Conservation (phyloP, 2,329 filamentous ascomycete species). For the Alternaria angustiovoidea region DNA sequence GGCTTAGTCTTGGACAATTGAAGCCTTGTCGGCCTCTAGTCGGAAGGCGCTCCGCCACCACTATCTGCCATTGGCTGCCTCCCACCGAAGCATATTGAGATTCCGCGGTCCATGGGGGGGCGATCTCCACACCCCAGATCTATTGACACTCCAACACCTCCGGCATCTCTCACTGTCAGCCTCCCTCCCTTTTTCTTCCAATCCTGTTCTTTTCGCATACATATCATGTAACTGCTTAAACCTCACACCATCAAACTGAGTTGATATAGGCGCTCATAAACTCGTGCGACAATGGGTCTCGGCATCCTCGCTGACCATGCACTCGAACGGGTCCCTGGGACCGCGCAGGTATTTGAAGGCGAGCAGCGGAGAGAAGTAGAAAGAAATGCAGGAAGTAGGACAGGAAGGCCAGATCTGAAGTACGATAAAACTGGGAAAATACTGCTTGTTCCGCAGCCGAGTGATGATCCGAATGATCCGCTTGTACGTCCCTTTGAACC, state of each 20-base stretch:
- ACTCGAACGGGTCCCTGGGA: constrained; percentile 73
- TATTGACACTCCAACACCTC: not conserved
- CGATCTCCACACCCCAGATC: constrained; percentile 5
- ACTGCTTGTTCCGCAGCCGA: constrained; percentile 89
- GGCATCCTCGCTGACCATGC: constrained; percentile 75
- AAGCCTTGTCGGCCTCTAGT: not conserved
- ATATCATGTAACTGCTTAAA: not conserved
- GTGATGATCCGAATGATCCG: constrained; percentile 89
- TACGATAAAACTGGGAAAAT: constrained; percentile 75
- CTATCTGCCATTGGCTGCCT: not conserved
- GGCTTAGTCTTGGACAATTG: not conserved
- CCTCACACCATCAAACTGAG: not conserved
- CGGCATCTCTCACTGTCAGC: not conserved
- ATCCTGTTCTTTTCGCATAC: not conserved
- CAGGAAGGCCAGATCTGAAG: constrained; percentile 64
- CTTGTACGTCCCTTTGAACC: constrained; percentile 59
- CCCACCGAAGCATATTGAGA: not conserved
- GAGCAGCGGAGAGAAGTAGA: constrained; percentile 40
- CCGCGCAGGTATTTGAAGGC: constrained; percentile 51
- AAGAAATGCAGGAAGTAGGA: constrained; percentile 28
- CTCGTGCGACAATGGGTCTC: constrained; percentile 65
- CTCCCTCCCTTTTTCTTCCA: not conserved
- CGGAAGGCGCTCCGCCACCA: not conserved
- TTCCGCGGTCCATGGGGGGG: not conserved
- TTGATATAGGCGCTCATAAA: not conserved